Percentiles rank a stretch among this genome's conserved stretches.
Conservation (phyloP, 2,329 filamentous ascomycete genomes). For the Pseudocercospora fijiensis region DNA sequence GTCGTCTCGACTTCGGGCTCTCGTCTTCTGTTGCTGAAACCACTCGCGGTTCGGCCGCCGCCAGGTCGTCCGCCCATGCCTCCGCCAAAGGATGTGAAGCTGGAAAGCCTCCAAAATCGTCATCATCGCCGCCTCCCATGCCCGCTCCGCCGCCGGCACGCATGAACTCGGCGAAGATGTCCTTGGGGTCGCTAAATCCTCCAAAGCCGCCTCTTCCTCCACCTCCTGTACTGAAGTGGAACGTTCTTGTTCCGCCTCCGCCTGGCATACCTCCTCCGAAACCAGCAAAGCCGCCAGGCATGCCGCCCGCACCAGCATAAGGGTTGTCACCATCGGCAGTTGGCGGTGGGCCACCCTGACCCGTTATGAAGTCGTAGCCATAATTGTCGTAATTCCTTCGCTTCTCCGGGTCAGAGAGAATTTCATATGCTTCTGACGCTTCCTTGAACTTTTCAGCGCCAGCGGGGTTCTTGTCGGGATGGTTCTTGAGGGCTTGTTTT, state of each 20-base stretch:
- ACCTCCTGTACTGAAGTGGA: constrained; percentile 63
- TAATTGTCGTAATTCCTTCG: constrained; percentile 93
- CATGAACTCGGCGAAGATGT: constrained; percentile 83
- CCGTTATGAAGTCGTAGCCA: constrained; percentile 79
- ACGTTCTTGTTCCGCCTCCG: constrained; percentile 52
- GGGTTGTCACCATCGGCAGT: constrained; percentile 51
- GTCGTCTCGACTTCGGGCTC: constrained; percentile 77
- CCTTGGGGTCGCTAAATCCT: constrained; percentile 77
- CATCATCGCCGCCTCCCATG: constrained; percentile 54
- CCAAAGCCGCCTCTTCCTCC: constrained; percentile 62
- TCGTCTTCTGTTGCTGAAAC: constrained; percentile 38
- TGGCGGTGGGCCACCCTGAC: constrained; percentile 50
- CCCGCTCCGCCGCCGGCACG: constrained; percentile 56
- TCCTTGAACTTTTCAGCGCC: constrained; percentile 97
- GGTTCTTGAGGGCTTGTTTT: constrained; percentile 77
- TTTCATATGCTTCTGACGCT: constrained; percentile 95
- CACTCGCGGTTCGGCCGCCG: constrained; percentile 45
- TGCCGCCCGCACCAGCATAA: constrained; percentile 50
- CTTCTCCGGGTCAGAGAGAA: constrained; percentile 95
- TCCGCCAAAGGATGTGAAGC: constrained; percentile 42
- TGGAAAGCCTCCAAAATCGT: constrained; percentile 55
- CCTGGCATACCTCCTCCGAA: constrained; percentile 57
- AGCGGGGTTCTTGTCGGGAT: constrained; percentile 93
- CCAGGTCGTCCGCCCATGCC: constrained; percentile 42
- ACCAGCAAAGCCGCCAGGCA: constrained; percentile 58